Base-by-base conservation (phyloP, 2,329 filamentous ascomycete genomes). In the Monosporascus sp. region DNA sequence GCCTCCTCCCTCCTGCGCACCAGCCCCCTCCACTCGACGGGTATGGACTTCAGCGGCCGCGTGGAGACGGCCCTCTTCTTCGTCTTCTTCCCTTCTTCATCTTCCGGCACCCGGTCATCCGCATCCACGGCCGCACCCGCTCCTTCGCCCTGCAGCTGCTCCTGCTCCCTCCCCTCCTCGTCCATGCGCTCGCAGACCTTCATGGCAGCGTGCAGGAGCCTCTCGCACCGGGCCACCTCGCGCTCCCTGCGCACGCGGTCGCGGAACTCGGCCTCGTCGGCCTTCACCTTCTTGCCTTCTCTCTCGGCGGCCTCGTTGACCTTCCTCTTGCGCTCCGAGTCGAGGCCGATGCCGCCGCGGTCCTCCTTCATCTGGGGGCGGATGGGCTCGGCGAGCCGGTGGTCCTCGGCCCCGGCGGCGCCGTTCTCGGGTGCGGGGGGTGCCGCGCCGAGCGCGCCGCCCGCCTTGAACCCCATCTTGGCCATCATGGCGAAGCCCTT, bases 401-500 rank as follows among this genome's bases (percentile, higher is more conserved):
- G 31, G 7, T 64, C 63, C 14, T 62, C 64, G n/a, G 66, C 56
- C 26, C 73, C 71, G 8, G 73, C 73, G n/a, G 77, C 75, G 61
- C 81, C 84, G 1, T n/a, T 7, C 27, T 64, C 63, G 14, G 62
- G 64, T 16, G 66, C 56, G 27, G 73, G 71, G 7, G 73, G 72
- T 17, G 77, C 75, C 60, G 81, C 84, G 1, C 94, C 94, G 3
- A 97, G 76, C 0, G 85, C 80, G 37, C 83, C 84, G 24, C 92
- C 91, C 20, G 83, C 77, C 54, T 84, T 87, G 74, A 95, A 99
- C 1, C 94, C 94, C 79, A 99, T 90, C 71, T 90, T 93, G 22
- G 90, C 87, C 92, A 99, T 96, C 91, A 99, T 97, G 59, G 90
- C 85, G 57, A 95, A 84, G 1, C 93, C 94, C 68, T 97, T 97